Conservation (phyloP, 192 early-diverging fungal genomes). For the Podila horticola region DNA sequence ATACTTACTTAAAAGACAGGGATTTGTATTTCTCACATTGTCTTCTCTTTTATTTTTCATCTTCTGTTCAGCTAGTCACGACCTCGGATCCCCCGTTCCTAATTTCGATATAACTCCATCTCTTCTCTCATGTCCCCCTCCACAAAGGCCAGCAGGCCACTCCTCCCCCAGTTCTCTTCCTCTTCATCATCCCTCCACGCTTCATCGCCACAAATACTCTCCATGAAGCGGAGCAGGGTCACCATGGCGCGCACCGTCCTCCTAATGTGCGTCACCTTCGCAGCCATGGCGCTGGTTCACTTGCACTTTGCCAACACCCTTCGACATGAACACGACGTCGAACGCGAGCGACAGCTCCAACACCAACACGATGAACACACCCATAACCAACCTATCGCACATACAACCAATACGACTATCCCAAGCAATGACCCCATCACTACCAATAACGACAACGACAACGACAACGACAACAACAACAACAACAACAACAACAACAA, state of each 20-base stretch:
- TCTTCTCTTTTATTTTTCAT: not conserved
- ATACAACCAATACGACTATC: not conserved
- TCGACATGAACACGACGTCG: not conserved
- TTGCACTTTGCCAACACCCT: slow-evolving; percentile 22
- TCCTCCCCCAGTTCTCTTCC: slow-evolving; percentile 7
- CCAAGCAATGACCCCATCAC: not conserved
- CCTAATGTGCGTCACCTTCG: slow-evolving; percentile 27
- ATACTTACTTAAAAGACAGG: too few relatives aligned
- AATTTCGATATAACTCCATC: not conserved
- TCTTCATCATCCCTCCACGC: not conserved
- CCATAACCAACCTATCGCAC: not conserved
- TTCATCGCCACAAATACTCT: not conserved
- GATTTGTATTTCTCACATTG: not conserved
- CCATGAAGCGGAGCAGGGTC: slow-evolving; percentile 10
- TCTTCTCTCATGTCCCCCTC: slow-evolving; percentile 1
- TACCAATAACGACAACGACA: not conserved
- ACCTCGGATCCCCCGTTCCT: not conserved
- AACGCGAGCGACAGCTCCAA: not conserved
- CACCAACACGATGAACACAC: not conserved
- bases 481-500: not conserved
- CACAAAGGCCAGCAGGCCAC: not conserved
- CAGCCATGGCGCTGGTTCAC: slow-evolving; percentile 30
- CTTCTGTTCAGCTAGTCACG: not conserved
- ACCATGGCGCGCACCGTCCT: slow-evolving; percentile 18
- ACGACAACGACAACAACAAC: not conserved